These are phyloP conservation scores for Fusarium tricinctum DNA, from an alignment of 2,329 filamentous ascomycete genomes.

Conservation along the genomic window DNA sequence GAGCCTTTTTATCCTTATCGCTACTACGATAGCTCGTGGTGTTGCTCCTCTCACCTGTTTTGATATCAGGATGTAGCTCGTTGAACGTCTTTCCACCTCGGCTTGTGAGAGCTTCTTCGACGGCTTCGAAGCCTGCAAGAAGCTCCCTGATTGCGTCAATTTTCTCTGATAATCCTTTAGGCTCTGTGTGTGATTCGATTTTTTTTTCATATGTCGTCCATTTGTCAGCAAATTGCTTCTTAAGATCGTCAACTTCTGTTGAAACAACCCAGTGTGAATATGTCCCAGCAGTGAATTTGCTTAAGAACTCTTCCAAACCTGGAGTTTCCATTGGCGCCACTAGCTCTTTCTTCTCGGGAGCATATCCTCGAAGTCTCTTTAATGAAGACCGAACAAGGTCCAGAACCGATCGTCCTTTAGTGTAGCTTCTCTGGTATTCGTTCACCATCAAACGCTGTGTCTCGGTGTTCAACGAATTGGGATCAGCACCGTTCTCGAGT, in stretches of 20 bases:
- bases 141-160: slow-evolving; percentile 62
- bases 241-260: slow-evolving; percentile 54
- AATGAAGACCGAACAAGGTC: slow-evolving; percentile 71
- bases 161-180: slow-evolving; percentile 63
- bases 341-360: slow-evolving; percentile 38
- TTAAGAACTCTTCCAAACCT: slow-evolving; percentile 67
- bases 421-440: slow-evolving; percentile 52
- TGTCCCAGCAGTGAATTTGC: slow-evolving; percentile 63
- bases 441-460: slow-evolving; percentile 56
- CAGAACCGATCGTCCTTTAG: slow-evolving; percentile 65
- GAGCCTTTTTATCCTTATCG: slow-evolving; percentile 31
- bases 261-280: slow-evolving; percentile 72
- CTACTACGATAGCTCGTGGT: neutral
- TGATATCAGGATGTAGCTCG: slow-evolving; percentile 72
- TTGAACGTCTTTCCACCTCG: slow-evolving; percentile 76
- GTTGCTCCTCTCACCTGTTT: slow-evolving; percentile 38
- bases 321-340: slow-evolving; percentile 50
- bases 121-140: slow-evolving; percentile 24
- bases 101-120: slow-evolving; percentile 61
- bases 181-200: slow-evolving; percentile 28
- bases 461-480: slow-evolving; percentile 68
- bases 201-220: slow-evolving; percentile 51
- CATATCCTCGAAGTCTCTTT: slow-evolving; percentile 62
- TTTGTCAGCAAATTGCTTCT: slow-evolving; percentile 52
- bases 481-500: slow-evolving; percentile 74